Evolutionary conservation across 805 yeast species (phyloP).

Genomic region (Candida pseudofarinosa): DNA sequence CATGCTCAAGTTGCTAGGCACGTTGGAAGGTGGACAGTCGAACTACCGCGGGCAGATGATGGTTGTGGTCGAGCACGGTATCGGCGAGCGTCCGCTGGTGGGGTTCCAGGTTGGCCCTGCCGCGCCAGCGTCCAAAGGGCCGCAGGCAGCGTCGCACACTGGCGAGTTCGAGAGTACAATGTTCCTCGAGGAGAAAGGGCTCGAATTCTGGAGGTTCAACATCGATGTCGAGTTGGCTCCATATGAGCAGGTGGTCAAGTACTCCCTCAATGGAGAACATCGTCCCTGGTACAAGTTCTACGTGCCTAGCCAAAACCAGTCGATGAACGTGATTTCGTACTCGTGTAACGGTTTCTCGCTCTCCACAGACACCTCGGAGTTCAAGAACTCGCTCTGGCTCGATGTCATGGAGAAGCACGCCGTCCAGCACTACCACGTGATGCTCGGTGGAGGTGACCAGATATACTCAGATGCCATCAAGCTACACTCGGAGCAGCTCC

Average conservation of each 20-base stretch:
- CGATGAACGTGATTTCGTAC: slow-evolving; percentile 79
- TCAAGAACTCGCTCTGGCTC: slow-evolving; percentile 77
- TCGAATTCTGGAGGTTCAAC: slow-evolving; percentile 62
- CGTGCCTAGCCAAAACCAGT: slow-evolving; percentile 57
- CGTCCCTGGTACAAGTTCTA: slow-evolving; percentile 52
- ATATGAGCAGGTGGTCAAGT: slow-evolving; percentile 60
- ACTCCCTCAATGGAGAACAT: slow-evolving; percentile 48
- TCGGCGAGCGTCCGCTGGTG: slow-evolving; percentile 21
- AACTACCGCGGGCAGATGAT: slow-evolving; percentile 68
- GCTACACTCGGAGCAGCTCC: slow-evolving; percentile 47
- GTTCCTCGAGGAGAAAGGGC: slow-evolving; percentile 44
- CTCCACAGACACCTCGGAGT: slow-evolving; percentile 59
- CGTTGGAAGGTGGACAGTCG: slow-evolving; percentile 44
- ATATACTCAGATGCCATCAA: slow-evolving; percentile 83
- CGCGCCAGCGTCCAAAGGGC: not conserved
- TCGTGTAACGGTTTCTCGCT: slow-evolving; percentile 92
- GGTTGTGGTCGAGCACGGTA: slow-evolving; percentile 52
- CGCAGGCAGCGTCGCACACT: slow-evolving; percentile 3
- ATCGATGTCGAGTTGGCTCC: slow-evolving; percentile 46
- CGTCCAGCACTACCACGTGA: slow-evolving; percentile 70
- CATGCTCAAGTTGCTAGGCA: slow-evolving; percentile 60
- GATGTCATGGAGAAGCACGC: slow-evolving; percentile 74
- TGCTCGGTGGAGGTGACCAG: slow-evolving; percentile 98
- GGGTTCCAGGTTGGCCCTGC: slow-evolving; percentile 38
- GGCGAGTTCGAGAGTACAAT: slow-evolving; percentile 48